A percentile compares a stretch with the other conserved stretches of the same genome.
phyloP scores from a whole-genome alignment of 495 filamentous ascomycete genomes.

The Podospora sp. region DNA sequence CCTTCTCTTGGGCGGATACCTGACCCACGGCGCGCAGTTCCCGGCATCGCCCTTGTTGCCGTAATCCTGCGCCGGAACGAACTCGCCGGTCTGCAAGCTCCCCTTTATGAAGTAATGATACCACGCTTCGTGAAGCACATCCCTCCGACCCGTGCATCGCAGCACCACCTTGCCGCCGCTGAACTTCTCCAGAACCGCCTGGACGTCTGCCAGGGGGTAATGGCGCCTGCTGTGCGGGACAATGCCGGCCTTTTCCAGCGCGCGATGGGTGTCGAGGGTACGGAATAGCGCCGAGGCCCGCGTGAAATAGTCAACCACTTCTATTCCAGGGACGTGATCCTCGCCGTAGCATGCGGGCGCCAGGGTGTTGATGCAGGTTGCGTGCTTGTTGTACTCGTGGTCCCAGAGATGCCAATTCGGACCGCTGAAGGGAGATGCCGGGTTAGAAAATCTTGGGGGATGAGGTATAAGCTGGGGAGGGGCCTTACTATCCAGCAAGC shows the following conservation, averaged over 20 bases:
- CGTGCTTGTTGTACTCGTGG: conserved; percentile 90
- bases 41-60: conserved; percentile 40
- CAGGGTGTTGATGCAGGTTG: conserved; percentile 71
- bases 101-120: conserved; percentile 83
- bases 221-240: conserved; percentile 60
- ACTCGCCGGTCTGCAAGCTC: conserved; percentile 72
- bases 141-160: conserved; percentile 58
- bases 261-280: conserved; percentile 55
- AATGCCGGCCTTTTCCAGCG: conserved; percentile 65
- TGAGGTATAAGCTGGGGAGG: neutral
- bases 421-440: conserved; percentile 39
- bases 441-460: neutral
- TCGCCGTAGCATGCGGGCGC: conserved; percentile 70
- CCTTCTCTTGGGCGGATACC: conserved; percentile 44
- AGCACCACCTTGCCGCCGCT: conserved; percentile 71
- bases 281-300: conserved; percentile 64
- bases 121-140: conserved; percentile 75
- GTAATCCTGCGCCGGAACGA: conserved; percentile 56
- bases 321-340: conserved; percentile 59
- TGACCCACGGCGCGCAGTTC: conserved; percentile 41
- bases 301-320: conserved; percentile 66
- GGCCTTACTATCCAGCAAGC: conserved; percentile 54
- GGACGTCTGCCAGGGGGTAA: conserved; percentile 66
- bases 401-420: conserved; percentile 73
- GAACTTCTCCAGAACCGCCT: conserved; percentile 61